These are phyloP conservation scores for Beta lomatogona DNA, from an alignment of 179 eudicot genomes.

Conservation along the genomic window DNA sequence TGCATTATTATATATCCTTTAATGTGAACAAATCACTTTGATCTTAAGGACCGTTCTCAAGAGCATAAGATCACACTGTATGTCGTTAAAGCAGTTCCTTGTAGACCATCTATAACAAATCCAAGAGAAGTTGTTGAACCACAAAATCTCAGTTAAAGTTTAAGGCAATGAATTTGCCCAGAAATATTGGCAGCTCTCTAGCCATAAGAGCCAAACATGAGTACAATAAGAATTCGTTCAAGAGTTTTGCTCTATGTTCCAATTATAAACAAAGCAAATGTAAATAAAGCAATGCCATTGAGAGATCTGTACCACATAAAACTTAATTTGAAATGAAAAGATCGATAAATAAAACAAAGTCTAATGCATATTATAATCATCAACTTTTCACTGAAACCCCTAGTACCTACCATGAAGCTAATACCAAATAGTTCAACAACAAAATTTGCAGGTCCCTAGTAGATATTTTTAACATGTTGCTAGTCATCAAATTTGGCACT, in stretches of 20 bases:
- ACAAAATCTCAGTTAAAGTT: background rate
- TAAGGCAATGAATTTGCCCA: background rate
- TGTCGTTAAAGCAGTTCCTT: background rate
- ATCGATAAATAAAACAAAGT: background rate
- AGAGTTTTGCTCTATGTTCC: background rate
- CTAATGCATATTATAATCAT: background rate
- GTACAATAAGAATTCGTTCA: background rate
- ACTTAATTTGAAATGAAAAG: background rate
- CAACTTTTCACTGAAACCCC: background rate
- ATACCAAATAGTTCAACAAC: background rate
- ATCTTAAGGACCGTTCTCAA: background rate
- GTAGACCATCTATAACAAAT: background rate
- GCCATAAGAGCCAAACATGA: background rate
- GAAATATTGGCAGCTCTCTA: background rate
- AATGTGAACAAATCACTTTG: too few relatives aligned
- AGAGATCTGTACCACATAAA: background rate
- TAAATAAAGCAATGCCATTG: background rate
- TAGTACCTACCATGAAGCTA: background rate
- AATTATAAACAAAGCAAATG: background rate
- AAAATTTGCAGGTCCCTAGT: background rate
- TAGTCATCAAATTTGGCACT: background rate
- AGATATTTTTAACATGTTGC: background rate
- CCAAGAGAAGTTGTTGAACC: background rate
- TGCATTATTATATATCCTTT: background rate
- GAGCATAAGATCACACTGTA: background rate